A percentile compares a stretch with the other conserved stretches of the same genome.
Evolutionary conservation across 2,329 filamentous ascomycete genomes (phyloP).

Genomic region (Hymenoscyphus fructigenus): DNA sequence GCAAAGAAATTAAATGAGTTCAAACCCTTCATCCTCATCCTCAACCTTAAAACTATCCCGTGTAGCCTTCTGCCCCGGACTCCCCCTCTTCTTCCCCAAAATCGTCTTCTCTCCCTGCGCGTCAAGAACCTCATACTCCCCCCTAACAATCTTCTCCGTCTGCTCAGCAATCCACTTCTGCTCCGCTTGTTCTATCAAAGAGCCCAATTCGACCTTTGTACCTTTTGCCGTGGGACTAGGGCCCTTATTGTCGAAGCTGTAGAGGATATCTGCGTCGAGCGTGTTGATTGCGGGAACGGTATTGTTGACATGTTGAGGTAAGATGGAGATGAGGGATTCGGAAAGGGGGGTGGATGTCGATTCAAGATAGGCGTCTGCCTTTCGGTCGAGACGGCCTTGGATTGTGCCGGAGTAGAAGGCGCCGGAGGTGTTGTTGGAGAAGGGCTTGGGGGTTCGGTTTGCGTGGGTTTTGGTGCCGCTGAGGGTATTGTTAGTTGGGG

Average conservation of each 20-base stretch:
- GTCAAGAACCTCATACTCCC: constrained; percentile 38
- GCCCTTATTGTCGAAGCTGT: constrained; percentile 34
- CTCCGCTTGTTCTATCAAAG: constrained; percentile 36
- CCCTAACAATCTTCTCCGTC: constrained; percentile 36
- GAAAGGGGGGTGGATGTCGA: constrained; percentile 28
- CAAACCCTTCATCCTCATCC: constrained; percentile 36
- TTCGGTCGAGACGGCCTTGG: constrained; percentile 23
- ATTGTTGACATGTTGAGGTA: constrained; percentile 33
- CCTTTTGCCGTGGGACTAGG: constrained; percentile 27
- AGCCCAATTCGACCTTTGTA: constrained; percentile 30
- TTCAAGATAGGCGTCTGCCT: constrained; percentile 27
- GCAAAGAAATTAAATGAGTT: constrained; percentile 32
- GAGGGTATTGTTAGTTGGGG: background rate
- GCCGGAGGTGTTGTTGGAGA: constrained; percentile 12
- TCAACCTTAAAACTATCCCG: constrained; percentile 19
- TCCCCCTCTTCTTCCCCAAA: constrained; percentile 29
- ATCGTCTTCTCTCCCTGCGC: constrained; percentile 33
- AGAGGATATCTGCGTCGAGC: constrained; percentile 29
- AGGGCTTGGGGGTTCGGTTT: constrained; percentile 28
- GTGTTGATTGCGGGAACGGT: constrained; percentile 19
- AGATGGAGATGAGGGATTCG: constrained; percentile 33
- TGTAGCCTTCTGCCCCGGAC: constrained; percentile 31
- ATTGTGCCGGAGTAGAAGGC: constrained; percentile 2
- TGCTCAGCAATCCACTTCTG: constrained; percentile 34
- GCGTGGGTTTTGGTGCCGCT: constrained; percentile 24